phyloP scores from a whole-genome alignment of 2,329 filamentous ascomycete genomes.

The Fusarium sp. region DNA sequence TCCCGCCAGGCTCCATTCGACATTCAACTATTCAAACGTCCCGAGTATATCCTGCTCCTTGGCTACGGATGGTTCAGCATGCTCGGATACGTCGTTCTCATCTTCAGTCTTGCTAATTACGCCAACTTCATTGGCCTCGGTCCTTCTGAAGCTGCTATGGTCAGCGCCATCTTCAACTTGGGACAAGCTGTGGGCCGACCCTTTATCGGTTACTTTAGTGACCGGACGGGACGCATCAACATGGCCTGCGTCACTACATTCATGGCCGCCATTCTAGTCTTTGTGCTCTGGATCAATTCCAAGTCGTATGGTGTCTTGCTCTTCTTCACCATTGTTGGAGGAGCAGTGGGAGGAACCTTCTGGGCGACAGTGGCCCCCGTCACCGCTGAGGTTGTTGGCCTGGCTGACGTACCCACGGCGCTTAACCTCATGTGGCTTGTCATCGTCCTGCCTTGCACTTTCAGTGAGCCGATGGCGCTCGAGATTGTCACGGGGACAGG shows the following conservation, averaged over 20 bases:
- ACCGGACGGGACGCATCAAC: conserved; percentile 78
- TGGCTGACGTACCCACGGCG: conserved; percentile 74
- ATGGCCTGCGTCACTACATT: conserved; percentile 75
- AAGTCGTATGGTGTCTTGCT: conserved; percentile 73
- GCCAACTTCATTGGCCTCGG: conserved; percentile 75
- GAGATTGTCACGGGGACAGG: conserved; percentile 59
- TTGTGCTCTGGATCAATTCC: conserved; percentile 80
- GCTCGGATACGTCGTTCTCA: conserved; percentile 79
- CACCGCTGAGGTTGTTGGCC: conserved; percentile 78
- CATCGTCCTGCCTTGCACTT: conserved; percentile 77
- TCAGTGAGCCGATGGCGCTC: conserved; percentile 73
- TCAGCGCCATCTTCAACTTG: conserved; percentile 80
- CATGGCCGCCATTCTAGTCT: conserved; percentile 70
- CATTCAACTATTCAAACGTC: conserved; percentile 67
- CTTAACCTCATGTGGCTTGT: conserved; percentile 79
- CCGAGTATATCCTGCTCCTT: conserved; percentile 73
- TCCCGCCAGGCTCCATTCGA: conserved; percentile 77
- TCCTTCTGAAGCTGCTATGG: conserved; percentile 74
- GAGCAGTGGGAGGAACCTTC: conserved; percentile 76
- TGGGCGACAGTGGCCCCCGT: conserved; percentile 78
- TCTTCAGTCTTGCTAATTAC: conserved; percentile 82
- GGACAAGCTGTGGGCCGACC: conserved; percentile 76
- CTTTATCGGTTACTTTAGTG: conserved; percentile 78
- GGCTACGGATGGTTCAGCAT: conserved; percentile 78
- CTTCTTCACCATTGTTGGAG: conserved; percentile 78